Conservation (phyloP, 129 eudicot species). For the Centella asiatica region DNA sequence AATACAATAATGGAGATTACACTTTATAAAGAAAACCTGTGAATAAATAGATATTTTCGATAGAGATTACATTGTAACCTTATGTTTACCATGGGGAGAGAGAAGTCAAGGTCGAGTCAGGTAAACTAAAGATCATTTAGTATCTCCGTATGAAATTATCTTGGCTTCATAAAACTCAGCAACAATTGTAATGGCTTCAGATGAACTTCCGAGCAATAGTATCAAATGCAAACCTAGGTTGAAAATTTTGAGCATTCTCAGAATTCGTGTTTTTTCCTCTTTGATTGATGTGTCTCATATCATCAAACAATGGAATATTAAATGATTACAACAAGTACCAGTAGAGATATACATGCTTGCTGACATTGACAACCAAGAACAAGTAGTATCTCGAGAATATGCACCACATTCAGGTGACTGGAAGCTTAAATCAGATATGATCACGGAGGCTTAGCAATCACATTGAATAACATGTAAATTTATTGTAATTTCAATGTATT, state of each 20-base stretch:
- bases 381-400: neutral
- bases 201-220: neutral
- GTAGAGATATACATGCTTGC: neutral
- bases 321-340: neutral
- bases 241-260: neutral
- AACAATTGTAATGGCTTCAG: neutral
- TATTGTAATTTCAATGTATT: neutral
- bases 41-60: neutral
- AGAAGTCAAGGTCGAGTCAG: neutral
- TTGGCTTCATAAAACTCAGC: neutral
- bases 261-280: neutral
- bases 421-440: neutral
- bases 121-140: neutral
- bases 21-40: conserved; percentile 10
- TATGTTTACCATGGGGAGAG: neutral
- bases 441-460: neutral
- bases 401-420: neutral
- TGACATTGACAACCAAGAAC: neutral
- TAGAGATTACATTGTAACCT: conserved; percentile 1
- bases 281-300: neutral
- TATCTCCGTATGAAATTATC: neutral
- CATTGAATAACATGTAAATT: neutral
- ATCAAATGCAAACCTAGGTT: neutral
- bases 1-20: conserved; percentile 36
- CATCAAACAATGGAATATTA: neutral